Evolutionary conservation across 2,329 filamentous ascomycete species (phyloP).

Genomic region (Bisporella sp.): DNA sequence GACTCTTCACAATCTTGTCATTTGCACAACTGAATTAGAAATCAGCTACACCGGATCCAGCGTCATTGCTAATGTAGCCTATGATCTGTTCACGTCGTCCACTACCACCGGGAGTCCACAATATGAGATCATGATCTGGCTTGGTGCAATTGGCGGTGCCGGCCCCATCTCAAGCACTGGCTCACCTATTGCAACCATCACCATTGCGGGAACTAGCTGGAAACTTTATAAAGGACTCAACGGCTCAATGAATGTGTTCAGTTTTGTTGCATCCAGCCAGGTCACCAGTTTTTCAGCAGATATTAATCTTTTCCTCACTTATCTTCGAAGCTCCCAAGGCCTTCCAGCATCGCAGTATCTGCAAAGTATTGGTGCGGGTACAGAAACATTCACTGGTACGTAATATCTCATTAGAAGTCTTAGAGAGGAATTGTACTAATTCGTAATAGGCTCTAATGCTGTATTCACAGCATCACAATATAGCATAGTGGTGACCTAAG

Average conservation of each 20-base stretch:
- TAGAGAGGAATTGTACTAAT: neutral
- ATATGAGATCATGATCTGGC: slow-evolving; percentile 63
- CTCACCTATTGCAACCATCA: slow-evolving; percentile 43
- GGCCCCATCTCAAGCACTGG: slow-evolving; percentile 49
- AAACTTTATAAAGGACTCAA: slow-evolving; percentile 56
- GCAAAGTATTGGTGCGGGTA: slow-evolving; percentile 45
- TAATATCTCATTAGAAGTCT: neutral
- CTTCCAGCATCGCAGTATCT: slow-evolving; percentile 44
- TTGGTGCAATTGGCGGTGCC: slow-evolving; percentile 46
- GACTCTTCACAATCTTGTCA: slow-evolving; percentile 1
- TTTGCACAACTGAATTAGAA: neutral
- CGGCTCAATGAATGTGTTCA: slow-evolving; percentile 52
- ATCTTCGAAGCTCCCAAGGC: slow-evolving; percentile 43
- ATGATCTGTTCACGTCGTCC: slow-evolving; percentile 51
- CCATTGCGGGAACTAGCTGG: slow-evolving; percentile 47
- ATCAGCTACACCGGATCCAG: slow-evolving; percentile 38
- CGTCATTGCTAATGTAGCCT: slow-evolving; percentile 52
- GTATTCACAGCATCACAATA: slow-evolving; percentile 36
- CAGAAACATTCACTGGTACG: slow-evolving; percentile 47
- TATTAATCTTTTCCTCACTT: slow-evolving; percentile 48
- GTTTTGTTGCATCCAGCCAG: slow-evolving; percentile 43
- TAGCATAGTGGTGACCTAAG: slow-evolving; percentile 9
- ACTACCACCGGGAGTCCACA: slow-evolving; percentile 39
- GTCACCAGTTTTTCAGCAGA: slow-evolving; percentile 50
- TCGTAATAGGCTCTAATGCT: slow-evolving; percentile 34